A percentile compares a stretch with the other conserved stretches of the same genome.
These are phyloP conservation scores for Arthrobotrys sinensis DNA, from an alignment of 2,329 filamentous ascomycete genomes.

Conservation along the genomic window DNA sequence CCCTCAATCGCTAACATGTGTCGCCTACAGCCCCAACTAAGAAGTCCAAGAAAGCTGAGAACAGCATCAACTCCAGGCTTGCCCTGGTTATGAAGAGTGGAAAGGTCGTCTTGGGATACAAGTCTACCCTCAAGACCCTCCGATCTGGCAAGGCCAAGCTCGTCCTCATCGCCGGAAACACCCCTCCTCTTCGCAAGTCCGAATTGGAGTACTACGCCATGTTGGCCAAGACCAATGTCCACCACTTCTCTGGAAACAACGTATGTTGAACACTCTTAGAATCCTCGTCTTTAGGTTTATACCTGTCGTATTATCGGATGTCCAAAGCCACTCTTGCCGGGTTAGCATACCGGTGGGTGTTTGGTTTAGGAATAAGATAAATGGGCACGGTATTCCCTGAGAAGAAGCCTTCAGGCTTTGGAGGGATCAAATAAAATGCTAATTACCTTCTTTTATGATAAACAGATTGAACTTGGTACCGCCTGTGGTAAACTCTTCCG, in stretches of 20 bases:
- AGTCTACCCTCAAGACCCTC: conserved; percentile 89
- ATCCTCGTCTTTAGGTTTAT: conserved; percentile 40
- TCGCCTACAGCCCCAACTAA: conserved; percentile 76
- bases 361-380: conserved; percentile 49
- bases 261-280: conserved; percentile 76
- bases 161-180: conserved; percentile 92
- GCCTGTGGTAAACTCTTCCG: conserved; percentile 99
- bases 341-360: background rate
- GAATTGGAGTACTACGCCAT: conserved; percentile 97
- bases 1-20: conserved; percentile 33
- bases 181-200: conserved; percentile 95
- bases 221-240: conserved; percentile 92
- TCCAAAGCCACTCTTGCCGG: conserved; percentile 37
- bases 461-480: conserved; percentile 96
- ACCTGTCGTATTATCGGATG: conserved; percentile 59
- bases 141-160: conserved; percentile 98
- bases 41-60: conserved; percentile 89
- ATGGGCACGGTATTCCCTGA: conserved; percentile 74
- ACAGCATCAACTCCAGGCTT: conserved; percentile 81
- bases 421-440: conserved; percentile 80
- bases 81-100: conserved; percentile 78
- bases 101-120: conserved; percentile 79
- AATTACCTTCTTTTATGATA: conserved; percentile 68
- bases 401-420: conserved; percentile 90
- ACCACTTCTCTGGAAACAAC: conserved; percentile 99